Percentiles rank a stretch among this genome's conserved stretches.
These are phyloP conservation scores for Niveomyces coronatus DNA, from an alignment of 2,329 filamentous ascomycete species.

Conservation along the genomic window DNA sequence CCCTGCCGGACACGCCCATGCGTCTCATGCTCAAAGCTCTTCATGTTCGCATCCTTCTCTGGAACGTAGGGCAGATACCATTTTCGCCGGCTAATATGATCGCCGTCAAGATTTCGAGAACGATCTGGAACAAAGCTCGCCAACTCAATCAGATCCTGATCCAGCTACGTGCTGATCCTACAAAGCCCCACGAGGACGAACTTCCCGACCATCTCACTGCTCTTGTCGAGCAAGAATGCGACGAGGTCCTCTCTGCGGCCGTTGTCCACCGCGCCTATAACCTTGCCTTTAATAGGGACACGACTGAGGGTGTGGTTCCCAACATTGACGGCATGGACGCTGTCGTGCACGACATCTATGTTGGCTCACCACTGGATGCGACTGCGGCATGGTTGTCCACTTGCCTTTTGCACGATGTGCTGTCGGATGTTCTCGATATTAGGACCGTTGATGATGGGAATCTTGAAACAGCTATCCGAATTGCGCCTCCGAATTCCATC, in stretches of 20 bases:
- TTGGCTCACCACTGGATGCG: constrained; percentile 79
- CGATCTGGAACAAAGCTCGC: constrained; percentile 73
- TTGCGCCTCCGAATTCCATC: constrained; percentile 69
- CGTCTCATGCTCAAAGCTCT: constrained; percentile 86
- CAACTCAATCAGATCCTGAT: constrained; percentile 44
- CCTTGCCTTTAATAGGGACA: constrained; percentile 76
- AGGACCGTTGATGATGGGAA: constrained; percentile 24
- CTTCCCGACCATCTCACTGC: constrained; percentile 68
- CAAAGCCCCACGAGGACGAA: constrained; percentile 40
- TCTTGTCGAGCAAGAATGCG: constrained; percentile 69
- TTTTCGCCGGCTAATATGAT: constrained; percentile 56
- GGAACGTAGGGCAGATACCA: constrained; percentile 61
- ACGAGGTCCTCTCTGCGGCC: constrained; percentile 66
- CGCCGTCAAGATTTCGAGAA: constrained; percentile 62
- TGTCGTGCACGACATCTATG: constrained; percentile 75
- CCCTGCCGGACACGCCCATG: constrained; percentile 70
- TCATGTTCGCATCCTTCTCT: constrained; percentile 81
- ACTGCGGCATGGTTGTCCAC: constrained; percentile 88
- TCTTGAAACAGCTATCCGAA: constrained; percentile 58
- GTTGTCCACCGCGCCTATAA: constrained; percentile 83
- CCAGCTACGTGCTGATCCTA: constrained; percentile 31
- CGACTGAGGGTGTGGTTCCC: constrained; percentile 52
- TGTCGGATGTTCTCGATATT: constrained; percentile 49
- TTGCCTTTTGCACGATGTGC: constrained; percentile 56
- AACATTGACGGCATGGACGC: constrained; percentile 66